Evolutionary conservation across 495 filamentous ascomycete genomes (phyloP).

Genomic region (Emericellopsis terricola): DNA sequence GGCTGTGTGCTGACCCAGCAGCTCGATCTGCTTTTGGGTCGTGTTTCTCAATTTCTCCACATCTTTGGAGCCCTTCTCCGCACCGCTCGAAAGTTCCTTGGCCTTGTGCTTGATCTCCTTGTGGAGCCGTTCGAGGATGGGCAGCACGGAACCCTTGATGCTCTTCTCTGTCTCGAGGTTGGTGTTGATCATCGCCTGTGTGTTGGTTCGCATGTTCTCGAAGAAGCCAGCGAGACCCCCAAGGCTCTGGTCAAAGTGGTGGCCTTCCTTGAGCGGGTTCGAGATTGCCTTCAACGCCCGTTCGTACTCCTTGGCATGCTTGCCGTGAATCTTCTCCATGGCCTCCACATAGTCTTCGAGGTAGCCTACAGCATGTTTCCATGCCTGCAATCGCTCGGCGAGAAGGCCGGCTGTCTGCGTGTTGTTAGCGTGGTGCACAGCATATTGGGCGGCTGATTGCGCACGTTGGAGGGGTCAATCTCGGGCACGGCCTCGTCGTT

Average conservation of each 20-base stretch:
- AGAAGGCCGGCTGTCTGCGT: constrained; percentile 55
- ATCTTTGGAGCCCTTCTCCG: constrained; percentile 69
- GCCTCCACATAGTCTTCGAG: constrained; percentile 74
- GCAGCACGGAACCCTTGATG: constrained; percentile 65
- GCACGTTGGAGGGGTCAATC: constrained; percentile 45
- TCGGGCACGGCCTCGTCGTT: constrained; percentile 49
- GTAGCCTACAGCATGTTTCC: constrained; percentile 86
- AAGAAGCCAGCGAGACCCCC: constrained; percentile 79
- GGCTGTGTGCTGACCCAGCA: constrained; percentile 69
- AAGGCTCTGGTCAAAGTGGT: constrained; percentile 77
- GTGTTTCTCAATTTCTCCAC: constrained; percentile 73
- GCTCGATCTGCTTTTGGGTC: constrained; percentile 92
- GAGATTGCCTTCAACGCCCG: constrained; percentile 83
- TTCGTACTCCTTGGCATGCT: constrained; percentile 86
- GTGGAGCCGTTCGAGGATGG: constrained; percentile 77
- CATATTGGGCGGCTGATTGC: not conserved
- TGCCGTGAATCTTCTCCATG: constrained; percentile 68
- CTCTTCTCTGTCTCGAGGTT: constrained; percentile 79
- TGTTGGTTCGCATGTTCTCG: constrained; percentile 83
- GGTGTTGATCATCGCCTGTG: constrained; percentile 71
- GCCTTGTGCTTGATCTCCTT: constrained; percentile 89
- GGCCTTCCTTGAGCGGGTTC: constrained; percentile 66
- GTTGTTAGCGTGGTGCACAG: not conserved
- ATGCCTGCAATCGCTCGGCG: constrained; percentile 71
- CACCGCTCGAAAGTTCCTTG: constrained; percentile 73